phyloP scores from a whole-genome alignment of 2,329 filamentous ascomycete genomes.

The Aspergillus versicolor region DNA sequence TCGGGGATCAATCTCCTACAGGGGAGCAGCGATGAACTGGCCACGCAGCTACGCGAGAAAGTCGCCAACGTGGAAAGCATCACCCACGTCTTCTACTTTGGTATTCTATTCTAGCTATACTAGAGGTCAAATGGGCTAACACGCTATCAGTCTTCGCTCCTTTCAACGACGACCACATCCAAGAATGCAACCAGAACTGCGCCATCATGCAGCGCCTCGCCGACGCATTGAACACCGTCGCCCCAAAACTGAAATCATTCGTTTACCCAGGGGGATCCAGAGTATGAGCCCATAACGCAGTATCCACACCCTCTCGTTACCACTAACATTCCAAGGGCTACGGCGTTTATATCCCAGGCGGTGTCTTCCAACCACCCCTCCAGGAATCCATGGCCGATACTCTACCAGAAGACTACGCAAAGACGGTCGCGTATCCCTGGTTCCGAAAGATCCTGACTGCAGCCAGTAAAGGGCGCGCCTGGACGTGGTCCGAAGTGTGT shows the following conservation, averaged over 20 bases:
- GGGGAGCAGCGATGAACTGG: slow-evolving; percentile 10
- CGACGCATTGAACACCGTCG: slow-evolving; percentile 30
- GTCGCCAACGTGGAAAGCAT: slow-evolving; percentile 37
- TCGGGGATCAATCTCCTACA: slow-evolving; percentile 20
- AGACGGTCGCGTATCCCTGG: slow-evolving; percentile 32
- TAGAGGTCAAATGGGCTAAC: not conserved
- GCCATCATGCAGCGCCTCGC: slow-evolving; percentile 38
- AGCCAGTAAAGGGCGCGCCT: slow-evolving; percentile 26
- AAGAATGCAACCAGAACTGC: slow-evolving; percentile 13
- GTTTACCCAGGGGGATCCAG: slow-evolving; percentile 27
- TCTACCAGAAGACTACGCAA: slow-evolving; percentile 26
- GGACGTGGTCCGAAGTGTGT: slow-evolving; percentile 39
- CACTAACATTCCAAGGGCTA: slow-evolving; percentile 18
- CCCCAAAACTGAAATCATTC: slow-evolving; percentile 19
- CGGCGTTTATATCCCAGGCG: slow-evolving; percentile 25
- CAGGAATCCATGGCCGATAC: slow-evolving; percentile 29
- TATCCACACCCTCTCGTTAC: too few relatives aligned
- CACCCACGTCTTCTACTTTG: slow-evolving; percentile 43
- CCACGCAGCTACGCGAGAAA: slow-evolving; percentile 32
- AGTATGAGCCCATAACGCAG: slow-evolving; percentile 2
- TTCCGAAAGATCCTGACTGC: slow-evolving; percentile 22
- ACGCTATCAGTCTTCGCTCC: slow-evolving; percentile 18
- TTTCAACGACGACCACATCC: slow-evolving; percentile 19
- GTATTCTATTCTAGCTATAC: slow-evolving; percentile 12
- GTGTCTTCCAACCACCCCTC: slow-evolving; percentile 30